Percentiles rank a stretch among this genome's conserved stretches.
These are phyloP conservation scores for Mycena chlorophos DNA, from an alignment of 768 basidiomycete species.

Conservation along the genomic window DNA sequence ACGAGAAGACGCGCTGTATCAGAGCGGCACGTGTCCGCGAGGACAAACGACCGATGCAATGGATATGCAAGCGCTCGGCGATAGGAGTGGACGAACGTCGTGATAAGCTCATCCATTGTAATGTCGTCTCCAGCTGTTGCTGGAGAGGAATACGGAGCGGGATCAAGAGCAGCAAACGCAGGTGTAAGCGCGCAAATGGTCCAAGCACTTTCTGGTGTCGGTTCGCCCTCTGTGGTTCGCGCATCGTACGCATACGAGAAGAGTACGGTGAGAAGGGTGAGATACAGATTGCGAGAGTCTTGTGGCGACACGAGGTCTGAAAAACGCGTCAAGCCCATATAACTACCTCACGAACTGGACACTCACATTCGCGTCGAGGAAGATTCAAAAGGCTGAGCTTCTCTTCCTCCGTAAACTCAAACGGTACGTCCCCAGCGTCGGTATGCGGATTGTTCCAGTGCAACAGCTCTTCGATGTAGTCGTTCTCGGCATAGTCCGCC, in stretches of 20 bases:
- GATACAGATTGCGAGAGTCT: slow-evolving; percentile 64
- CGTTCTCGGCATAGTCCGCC: slow-evolving; percentile 82
- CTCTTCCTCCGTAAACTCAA: slow-evolving; percentile 72
- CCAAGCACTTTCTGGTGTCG: slow-evolving; percentile 90
- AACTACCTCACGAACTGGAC: no score
- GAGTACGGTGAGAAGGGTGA: slow-evolving; percentile 68
- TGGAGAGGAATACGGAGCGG: slow-evolving; percentile 48
- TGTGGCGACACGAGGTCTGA: slow-evolving; percentile 59
- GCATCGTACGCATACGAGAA: slow-evolving; percentile 83
- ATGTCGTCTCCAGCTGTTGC: slow-evolving; percentile 31
- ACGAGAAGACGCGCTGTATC: slow-evolving; percentile 63
- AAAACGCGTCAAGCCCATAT: not conserved
- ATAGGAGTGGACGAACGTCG: slow-evolving; percentile 62
- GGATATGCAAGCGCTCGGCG: slow-evolving; percentile 77
- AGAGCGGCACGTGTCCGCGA: slow-evolving; percentile 65
- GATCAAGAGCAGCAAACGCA: slow-evolving; percentile 81
- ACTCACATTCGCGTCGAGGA: slow-evolving; percentile 56
- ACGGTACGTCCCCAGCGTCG: slow-evolving; percentile 27
- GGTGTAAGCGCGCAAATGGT: slow-evolving; percentile 73
- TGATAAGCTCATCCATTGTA: slow-evolving; percentile 46
- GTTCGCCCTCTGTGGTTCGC: slow-evolving; percentile 73
- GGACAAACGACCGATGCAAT: slow-evolving; percentile 72
- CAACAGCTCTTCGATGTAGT: slow-evolving; percentile 70
- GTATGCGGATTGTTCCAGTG: slow-evolving; percentile 63
- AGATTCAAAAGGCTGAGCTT: slow-evolving; percentile 62